Base-by-base conservation (phyloP, 768 basidiomycete genomes). In the Clavulina sp. region DNA sequence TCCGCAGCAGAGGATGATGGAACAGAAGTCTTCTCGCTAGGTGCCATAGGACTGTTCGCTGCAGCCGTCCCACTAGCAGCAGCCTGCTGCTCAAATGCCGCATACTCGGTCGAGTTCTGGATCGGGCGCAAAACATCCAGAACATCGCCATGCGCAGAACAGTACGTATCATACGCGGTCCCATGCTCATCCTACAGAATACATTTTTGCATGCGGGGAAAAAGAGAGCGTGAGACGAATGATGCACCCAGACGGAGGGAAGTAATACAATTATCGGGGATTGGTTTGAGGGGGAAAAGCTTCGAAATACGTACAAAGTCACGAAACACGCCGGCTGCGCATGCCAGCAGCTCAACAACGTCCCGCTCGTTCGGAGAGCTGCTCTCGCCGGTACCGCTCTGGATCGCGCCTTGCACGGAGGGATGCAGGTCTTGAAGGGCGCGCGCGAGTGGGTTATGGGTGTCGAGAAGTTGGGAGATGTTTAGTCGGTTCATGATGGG, bases 121-220 rank as follows among this genome's bases (percentile, higher is more conserved):
- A 79, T 71, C 48, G 73, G 74, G 53, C 81, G 77, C 0, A 93
- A 69, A 23, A 87, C 63, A 55, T 83, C 77, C 52, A 83, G 69
- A 0, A 89, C 91, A 57, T 84, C 81, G 48, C 77, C 74, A 60
- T 96, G 92, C 0, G 80, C 80, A 0, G 86, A 76, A 61, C 93
- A 97, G 60, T 89, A 96, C 9, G 73, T 66, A 62, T 89, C 77
- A 66, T 99, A 99, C 1, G 77, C 70, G 52, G 74, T 71, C 57
- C 93, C 93, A 33, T 71, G 67, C 16, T 78, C 69, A 24, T 80
- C 81, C 88, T 93, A 57, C 30, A 24, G 34, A 9, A 38, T 38
- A 33, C 53, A 55, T 49, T 51, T 34, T 9, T 59, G 31, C 6
- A 55, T 52, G 49, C 54, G 55, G 44, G 49, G 54, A 52, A 49